Evolutionary conservation across 2,329 filamentous ascomycete genomes (phyloP), one percentile per base, ranked within the genome.

Genomic region (Claviceps sp.): DNA sequence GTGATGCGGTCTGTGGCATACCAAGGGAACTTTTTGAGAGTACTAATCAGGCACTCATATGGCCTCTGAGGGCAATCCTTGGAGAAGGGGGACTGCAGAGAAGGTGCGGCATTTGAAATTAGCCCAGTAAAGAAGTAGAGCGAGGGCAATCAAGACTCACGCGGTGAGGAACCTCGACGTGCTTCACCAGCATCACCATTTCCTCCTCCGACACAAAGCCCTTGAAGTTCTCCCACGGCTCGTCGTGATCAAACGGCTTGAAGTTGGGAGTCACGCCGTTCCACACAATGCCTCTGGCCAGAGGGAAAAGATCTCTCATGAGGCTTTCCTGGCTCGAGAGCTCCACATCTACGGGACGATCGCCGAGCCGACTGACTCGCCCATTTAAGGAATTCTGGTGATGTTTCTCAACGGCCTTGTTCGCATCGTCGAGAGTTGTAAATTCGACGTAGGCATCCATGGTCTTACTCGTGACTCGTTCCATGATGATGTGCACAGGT

Each of bases 21-120:
- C 82, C 82, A 85, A 0, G 82, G 82, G 44, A 82, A 72, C 68
- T 84, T 80, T 54, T 73, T 74, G 40, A 81, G 61, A 1, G 77
- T 83, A 61, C 78, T 82, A 58, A 85, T 81, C 59, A 85, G 69
- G 61, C 74, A 81, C 66, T 85, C 82, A 52, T 77, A 84, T 1
- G 80, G 76, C 14, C 82, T 75, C 65, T 85, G 80, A 0, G 80
- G 79, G 57, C 79, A 82, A 26, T 80, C 72, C 52, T 71, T 73
- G 8, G 77, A 74, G 60, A 78, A 84, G 0, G 77, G 76, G 13
- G 78, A 79, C 78, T 83, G 49, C 1, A 4, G 16, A 47, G 5
- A 14, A 46, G 57, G 20, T 9, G 4, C 26, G 8, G 26, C 26
- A 30, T 30, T 30, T 22, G 22, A 22, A 4, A 22, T 50, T 38